These are phyloP conservation scores for Cryptococcus amylolentus DNA, from an alignment of 1,284 basidiomycete species.

Conservation along the genomic window DNA sequence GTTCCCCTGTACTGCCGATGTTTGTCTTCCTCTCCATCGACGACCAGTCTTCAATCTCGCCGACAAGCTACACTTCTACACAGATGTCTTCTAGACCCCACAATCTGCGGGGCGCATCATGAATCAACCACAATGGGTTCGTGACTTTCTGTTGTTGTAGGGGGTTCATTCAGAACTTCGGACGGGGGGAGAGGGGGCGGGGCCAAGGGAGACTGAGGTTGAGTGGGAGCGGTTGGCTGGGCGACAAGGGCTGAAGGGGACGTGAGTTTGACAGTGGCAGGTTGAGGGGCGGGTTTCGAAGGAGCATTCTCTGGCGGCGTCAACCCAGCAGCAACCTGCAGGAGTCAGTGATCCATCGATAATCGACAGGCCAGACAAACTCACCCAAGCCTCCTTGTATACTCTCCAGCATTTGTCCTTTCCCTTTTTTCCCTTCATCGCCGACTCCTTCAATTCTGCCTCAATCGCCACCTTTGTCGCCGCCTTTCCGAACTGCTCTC, in stretches of 20 bases:
- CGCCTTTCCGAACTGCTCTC: constrained; percentile 33
- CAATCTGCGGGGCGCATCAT: not conserved
- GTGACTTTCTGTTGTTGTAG: not conserved
- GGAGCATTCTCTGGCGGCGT: constrained; percentile 4
- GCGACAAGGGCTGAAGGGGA: not conserved
- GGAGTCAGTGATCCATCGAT: too few species aligned
- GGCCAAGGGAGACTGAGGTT: not conserved
- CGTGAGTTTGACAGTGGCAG: not conserved
- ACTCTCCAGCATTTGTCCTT: constrained; percentile 44
- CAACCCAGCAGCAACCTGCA: constrained; percentile 9
- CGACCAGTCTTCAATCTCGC: too few species aligned
- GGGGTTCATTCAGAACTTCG: not conserved
- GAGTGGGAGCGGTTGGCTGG: not conserved
- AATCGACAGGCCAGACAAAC: not conserved
- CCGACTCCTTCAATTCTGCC: constrained; percentile 44
- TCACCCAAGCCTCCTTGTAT: constrained; percentile 36
- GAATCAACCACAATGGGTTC: not conserved
- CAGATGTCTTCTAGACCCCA: too few species aligned
- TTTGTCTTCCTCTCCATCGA: too few species aligned
- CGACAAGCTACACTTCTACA: too few species aligned
- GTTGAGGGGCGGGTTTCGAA: not conserved
- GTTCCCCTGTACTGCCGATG: too few species aligned
- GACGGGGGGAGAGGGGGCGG: not conserved
- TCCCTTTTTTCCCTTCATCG: constrained; percentile 36
- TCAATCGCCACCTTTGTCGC: constrained; percentile 48